A percentile compares a stretch with the other conserved stretches of the same genome.
phyloP scores from a whole-genome alignment of 2,329 filamentous ascomycete species.

The Coniella lustricola region DNA sequence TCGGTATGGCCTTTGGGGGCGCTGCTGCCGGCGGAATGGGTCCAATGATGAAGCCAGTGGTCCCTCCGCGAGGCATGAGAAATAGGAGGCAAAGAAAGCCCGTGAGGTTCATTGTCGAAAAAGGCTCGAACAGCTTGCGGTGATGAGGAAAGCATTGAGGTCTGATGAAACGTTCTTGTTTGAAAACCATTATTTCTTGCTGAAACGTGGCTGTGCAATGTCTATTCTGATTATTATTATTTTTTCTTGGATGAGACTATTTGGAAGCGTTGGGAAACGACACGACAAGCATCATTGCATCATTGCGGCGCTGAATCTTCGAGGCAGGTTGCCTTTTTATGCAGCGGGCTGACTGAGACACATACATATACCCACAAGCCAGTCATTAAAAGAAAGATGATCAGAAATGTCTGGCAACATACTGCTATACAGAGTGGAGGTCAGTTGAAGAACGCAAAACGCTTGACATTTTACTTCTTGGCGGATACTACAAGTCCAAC shows the following conservation, averaged over 20 bases:
- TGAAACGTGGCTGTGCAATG: no score
- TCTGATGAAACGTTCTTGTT: no score
- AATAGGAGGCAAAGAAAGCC: slow-evolving; percentile 26
- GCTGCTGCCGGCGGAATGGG: slow-evolving; percentile 20
- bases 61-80: slow-evolving; percentile 27
- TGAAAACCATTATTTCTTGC: no score
- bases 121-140: slow-evolving; percentile 29
- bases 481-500: no score
- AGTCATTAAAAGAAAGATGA: neutral
- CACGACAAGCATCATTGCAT: slow-evolving; percentile 1
- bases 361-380: neutral
- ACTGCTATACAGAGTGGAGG: no score
- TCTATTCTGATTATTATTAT: no score
- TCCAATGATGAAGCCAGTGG: slow-evolving; percentile 25
- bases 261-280: neutral
- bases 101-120: slow-evolving; percentile 35
- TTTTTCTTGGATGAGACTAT: no score
- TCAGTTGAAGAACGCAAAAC: no score
- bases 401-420: no score
- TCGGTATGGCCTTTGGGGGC: slow-evolving; percentile 16
- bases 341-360: neutral
- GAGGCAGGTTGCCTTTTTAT: neutral
- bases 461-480: no score
- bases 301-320: neutral
- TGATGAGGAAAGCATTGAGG: slow-evolving; percentile 8